Conservation (phyloP, 768 basidiomycete species). For the Suillus alpinus region DNA sequence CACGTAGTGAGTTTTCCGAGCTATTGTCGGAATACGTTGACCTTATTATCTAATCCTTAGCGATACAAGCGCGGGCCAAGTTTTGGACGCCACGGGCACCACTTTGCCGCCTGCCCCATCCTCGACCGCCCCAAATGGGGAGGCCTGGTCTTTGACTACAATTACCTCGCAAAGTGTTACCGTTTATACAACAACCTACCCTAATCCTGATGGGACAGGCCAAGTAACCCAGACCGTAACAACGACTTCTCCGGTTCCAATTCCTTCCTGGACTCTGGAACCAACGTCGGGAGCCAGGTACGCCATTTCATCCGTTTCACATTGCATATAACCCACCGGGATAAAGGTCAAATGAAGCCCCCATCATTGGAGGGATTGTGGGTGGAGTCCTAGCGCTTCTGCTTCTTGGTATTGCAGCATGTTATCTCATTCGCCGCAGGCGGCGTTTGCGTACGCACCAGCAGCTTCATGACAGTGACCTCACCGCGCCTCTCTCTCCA, state of each 20-base stretch:
- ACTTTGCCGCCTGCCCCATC: not conserved
- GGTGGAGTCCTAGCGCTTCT: conserved; percentile 4
- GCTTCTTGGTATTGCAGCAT: not conserved
- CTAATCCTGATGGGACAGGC: not conserved
- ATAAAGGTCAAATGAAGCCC: conserved; percentile 1
- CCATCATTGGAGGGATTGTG: conserved; percentile 8
- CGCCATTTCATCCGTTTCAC: not conserved
- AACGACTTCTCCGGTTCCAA: not conserved
- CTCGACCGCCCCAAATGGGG: not conserved
- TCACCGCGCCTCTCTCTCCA: not conserved
- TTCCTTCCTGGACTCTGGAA: not conserved
- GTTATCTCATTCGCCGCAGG: conserved; percentile 1
- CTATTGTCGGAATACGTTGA: not conserved
- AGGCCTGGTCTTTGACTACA: not conserved
- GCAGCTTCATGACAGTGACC: conserved; percentile 1
- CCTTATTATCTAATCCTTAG: not conserved
- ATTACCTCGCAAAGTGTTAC: not conserved
- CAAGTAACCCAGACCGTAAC: not conserved
- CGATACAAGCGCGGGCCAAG: no score
- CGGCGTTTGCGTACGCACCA: not conserved
- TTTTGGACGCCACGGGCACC: no score
- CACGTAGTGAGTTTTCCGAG: not conserved
- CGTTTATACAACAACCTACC: not conserved
- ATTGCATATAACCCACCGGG: not conserved
- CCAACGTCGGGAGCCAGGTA: not conserved